Percentiles rank a stretch among this genome's conserved stretches.
These are phyloP conservation scores for Elymus sibiricus DNA, from an alignment of 176 grass and related monocot species.

Conservation along the genomic window DNA sequence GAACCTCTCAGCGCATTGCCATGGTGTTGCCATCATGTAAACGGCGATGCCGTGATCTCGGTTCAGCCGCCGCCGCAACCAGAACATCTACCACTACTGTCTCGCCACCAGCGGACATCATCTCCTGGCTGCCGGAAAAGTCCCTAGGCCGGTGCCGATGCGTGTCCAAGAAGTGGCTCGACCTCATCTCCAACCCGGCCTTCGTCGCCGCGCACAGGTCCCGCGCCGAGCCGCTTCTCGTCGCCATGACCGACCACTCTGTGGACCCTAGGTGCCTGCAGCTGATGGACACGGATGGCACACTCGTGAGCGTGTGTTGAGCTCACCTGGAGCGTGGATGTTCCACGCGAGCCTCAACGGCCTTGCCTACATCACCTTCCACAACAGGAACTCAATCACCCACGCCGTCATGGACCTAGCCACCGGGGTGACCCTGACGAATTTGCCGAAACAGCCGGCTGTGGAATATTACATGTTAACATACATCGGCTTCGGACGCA, in stretches of 20 bases:
- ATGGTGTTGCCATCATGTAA: not conserved
- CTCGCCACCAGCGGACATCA: not conserved
- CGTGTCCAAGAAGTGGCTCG: not conserved
- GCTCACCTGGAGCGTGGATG: not conserved
- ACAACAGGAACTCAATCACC: not conserved
- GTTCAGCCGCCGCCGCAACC: not conserved
- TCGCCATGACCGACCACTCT: not conserved
- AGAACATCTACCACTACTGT: too few relatives aligned
- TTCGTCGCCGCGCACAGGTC: not conserved
- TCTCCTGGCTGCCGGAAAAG: not conserved
- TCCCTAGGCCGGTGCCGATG: not conserved
- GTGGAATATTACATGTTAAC: not conserved
- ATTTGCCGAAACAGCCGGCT: not conserved
- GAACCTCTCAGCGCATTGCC: not conserved
- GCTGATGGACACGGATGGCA: not conserved
- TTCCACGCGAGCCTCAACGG: not conserved
- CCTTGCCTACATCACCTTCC: not conserved
- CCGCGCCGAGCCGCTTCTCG: not conserved
- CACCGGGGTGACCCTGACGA: not conserved
- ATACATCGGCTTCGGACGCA: not conserved
- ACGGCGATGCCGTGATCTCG: not conserved
- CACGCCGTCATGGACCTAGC: not conserved
- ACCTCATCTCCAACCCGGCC: not conserved
- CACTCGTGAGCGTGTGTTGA: not conserved
- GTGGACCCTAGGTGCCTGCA: not conserved